Percentiles rank a stretch among this genome's conserved stretches.
Conservation (phyloP, 345 rosid species). For the Linum usitatissimum region DNA sequence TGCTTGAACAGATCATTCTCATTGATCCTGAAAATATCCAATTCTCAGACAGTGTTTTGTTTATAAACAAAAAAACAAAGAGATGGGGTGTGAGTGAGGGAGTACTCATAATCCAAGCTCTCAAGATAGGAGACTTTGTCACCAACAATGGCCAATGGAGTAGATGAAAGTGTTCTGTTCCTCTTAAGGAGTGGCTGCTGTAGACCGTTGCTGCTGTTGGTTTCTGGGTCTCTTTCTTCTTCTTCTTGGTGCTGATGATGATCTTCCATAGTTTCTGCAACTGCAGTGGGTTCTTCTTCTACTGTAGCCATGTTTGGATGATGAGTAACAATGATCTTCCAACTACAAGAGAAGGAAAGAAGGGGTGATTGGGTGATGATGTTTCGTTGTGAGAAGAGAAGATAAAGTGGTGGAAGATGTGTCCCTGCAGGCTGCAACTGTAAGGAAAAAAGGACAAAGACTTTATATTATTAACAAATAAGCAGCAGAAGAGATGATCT, state of each 20-base stretch:
- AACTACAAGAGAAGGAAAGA: neutral
- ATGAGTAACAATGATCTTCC: neutral
- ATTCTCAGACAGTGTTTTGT: neutral
- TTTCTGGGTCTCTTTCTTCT: slow-evolving; percentile 59
- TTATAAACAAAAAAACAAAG: neutral
- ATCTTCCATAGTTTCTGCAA: no score
- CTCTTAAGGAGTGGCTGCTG: slow-evolving; percentile 69
- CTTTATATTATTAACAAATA: no score
- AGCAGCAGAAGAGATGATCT: neutral
- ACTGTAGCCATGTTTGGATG: neutral
- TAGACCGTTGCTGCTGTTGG: slow-evolving; percentile 25
- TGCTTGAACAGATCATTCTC: slow-evolving; percentile 91
- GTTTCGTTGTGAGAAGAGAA: neutral
- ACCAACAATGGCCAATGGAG: slow-evolving; percentile 72
- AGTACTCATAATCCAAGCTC: slow-evolving; percentile 88
- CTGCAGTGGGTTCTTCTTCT: neutral
- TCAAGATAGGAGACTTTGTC: slow-evolving; percentile 77
- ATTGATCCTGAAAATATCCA: slow-evolving; percentile 47
- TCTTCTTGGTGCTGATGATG: slow-evolving; percentile 19
- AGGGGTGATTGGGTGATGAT: neutral
- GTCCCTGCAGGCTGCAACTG: no score
- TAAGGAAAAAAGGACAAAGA: neutral
- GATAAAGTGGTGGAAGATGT: neutral
- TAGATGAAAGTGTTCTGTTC: slow-evolving; percentile 60
- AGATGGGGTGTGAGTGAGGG: neutral